Base-by-base conservation (phyloP, 2,329 filamentous ascomycete genomes). In the Claviceps quebecensis region DNA sequence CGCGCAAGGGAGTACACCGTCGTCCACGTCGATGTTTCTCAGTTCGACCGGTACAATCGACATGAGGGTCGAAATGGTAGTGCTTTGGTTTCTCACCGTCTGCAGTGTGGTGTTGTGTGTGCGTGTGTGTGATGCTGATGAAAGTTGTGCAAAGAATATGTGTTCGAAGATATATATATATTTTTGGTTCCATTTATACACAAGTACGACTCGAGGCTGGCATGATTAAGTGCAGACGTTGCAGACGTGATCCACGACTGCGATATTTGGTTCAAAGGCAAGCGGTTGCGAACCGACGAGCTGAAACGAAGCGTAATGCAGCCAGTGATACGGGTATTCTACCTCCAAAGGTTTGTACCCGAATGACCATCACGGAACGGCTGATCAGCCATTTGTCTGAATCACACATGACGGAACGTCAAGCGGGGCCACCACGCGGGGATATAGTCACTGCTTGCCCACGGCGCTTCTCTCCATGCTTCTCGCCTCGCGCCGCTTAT, bases 1-100 rank as follows among this genome's bases (percentile, higher is more conserved):
- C 2, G 73, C 70, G 45, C 61, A 58, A 2, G 74, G 74, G 17
- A 76, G 62, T 41, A 63, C 57, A 41, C 57, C 61, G 47, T 57
- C 51, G 44, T 58, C 60, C 37, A 61, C 56, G 47, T 61, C 56
- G n/a, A 63, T 61, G 44, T 59, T 65, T 55, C 58, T 58, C 13
- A 51, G 48, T 23, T 56, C 44, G 9, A 41, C 52, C 17, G 54
- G 53, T 40, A 50, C 45, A 16, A 52, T 39, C 51, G 59, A 53
- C 59, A 60, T 60, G 44, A 51, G 56, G 49, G 19, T 13, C 13
- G 8, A 7, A 38, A n/a, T 29, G 46, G 26, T 17, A 37, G 26
- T 17, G 34, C 9, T 11, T 29, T 46, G 23, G 26, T 34, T 13
- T 11, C 29, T 34, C 29, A 4, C 29, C 29, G 3, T 34, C 29